These are phyloP conservation scores for Wickerhamomyces sp. DNA, from an alignment of 1,139 yeast species.

Conservation along the genomic window DNA sequence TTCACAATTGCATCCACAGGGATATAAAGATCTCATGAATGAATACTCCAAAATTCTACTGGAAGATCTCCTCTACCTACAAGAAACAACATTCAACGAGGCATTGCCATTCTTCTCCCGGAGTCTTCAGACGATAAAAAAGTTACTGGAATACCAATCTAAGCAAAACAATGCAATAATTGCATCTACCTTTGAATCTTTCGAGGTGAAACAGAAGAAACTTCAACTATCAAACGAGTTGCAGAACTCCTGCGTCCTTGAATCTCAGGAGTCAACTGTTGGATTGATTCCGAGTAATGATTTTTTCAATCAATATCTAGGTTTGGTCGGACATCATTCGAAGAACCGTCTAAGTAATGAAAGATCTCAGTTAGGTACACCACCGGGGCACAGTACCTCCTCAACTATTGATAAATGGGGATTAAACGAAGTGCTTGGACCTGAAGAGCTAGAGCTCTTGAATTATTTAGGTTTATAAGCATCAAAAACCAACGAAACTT, in stretches of 20 bases:
- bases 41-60: conserved; percentile 9
- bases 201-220: conserved; percentile 1
- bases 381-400: neutral
- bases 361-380: neutral
- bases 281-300: conserved; percentile 19
- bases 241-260: conserved; percentile 14
- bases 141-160: conserved; percentile 1
- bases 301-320: conserved; percentile 16
- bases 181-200: neutral
- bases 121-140: conserved; percentile 8
- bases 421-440: neutral
- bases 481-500: too few relatives aligned
- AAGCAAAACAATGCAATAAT: conserved; percentile 1
- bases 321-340: conserved; percentile 11
- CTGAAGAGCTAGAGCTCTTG: neutral
- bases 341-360: conserved; percentile 2
- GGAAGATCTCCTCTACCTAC: conserved; percentile 10
- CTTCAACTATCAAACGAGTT: conserved; percentile 6
- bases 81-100: conserved; percentile 11
- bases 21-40: conserved; percentile 8
- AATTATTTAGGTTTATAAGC: neutral
- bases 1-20: conserved; percentile 11
- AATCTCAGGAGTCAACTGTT: conserved; percentile 11
- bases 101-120: conserved; percentile 14
- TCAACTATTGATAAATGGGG: neutral